Conservation (phyloP, 768 basidiomycete genomes). For the Lentinus brumalis region DNA sequence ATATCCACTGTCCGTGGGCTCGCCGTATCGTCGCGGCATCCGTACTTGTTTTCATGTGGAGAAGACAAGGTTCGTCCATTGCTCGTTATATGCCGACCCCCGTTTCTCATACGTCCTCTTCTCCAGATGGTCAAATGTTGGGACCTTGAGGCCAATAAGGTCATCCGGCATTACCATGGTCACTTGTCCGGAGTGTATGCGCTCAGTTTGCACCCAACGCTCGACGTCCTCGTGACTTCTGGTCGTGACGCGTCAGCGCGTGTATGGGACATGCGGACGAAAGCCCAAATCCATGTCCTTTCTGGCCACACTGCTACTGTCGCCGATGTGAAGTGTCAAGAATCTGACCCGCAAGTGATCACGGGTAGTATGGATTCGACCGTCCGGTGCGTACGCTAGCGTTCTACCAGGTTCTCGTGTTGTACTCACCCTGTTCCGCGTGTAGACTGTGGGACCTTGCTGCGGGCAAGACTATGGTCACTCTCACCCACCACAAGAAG, state of each 20-base stretch:
- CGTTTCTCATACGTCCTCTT: background rate
- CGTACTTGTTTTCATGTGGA: slow-evolving; percentile 95
- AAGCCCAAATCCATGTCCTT: slow-evolving; percentile 92
- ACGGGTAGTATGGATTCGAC: slow-evolving; percentile 99
- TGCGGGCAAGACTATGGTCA: slow-evolving; percentile 95
- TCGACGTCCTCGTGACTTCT: slow-evolving; percentile 92
- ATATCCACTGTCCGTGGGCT: slow-evolving; percentile 96
- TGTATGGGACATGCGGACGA: slow-evolving; percentile 99
- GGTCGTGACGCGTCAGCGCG: slow-evolving; percentile 96
- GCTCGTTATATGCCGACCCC: background rate
- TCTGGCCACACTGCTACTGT: slow-evolving; percentile 94
- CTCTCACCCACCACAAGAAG: slow-evolving; percentile 99
- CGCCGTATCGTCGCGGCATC: slow-evolving; percentile 90
- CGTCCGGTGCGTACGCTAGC: slow-evolving; percentile 59
- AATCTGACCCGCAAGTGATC: slow-evolving; percentile 97
- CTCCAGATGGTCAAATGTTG: slow-evolving; percentile 98
- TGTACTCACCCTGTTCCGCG: background rate
- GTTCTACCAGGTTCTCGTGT: background rate
- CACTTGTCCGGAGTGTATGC: slow-evolving; percentile 98
- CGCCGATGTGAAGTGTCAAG: slow-evolving; percentile 94
- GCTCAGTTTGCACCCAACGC: slow-evolving; percentile 89
- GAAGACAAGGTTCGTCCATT: slow-evolving; percentile 82
- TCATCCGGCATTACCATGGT: slow-evolving; percentile 98
- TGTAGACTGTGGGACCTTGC: slow-evolving; percentile 93
- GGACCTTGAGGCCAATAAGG: slow-evolving; percentile 99